Conservation (phyloP, 2,329 filamentous ascomycete species). For the Raffaelea albimanens region DNA sequence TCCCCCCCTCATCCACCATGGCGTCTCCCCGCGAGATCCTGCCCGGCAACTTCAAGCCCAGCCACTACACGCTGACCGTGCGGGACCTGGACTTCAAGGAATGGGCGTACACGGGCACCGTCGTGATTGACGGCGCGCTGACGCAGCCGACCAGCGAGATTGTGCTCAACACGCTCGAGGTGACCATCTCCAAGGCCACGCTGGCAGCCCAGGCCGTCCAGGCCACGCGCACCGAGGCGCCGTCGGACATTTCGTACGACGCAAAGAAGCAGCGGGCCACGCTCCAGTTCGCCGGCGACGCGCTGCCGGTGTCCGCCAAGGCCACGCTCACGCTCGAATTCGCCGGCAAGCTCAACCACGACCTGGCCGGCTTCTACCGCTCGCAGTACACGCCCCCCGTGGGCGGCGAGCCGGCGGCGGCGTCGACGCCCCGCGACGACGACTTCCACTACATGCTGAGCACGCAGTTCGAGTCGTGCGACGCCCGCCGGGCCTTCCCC, state of each 20-base stretch:
- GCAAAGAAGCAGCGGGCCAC: constrained; percentile 75
- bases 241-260: constrained; percentile 68
- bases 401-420: constrained; percentile 50
- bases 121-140: constrained; percentile 67
- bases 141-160: constrained; percentile 64
- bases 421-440: constrained; percentile 67
- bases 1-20: constrained; percentile 25
- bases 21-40: constrained; percentile 50
- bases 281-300: constrained; percentile 50
- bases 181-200: constrained; percentile 62
- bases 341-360: constrained; percentile 74
- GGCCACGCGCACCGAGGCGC: constrained; percentile 45
- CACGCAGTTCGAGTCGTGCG: constrained; percentile 95
- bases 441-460: constrained; percentile 71
- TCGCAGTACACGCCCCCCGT: constrained; percentile 64
- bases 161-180: constrained; percentile 74
- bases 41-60: constrained; percentile 61
- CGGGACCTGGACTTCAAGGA: constrained; percentile 66
- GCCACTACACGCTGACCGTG: constrained; percentile 78
- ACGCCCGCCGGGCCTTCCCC: constrained; percentile 88
- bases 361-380: constrained; percentile 95
- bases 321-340: constrained; percentile 54
- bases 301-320: constrained; percentile 55
- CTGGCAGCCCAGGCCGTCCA: constrained; percentile 50
- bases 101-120: constrained; percentile 74